Base-by-base conservation (phyloP, 169 alveolate genomes). In the Plasmodium vivax region DNA sequence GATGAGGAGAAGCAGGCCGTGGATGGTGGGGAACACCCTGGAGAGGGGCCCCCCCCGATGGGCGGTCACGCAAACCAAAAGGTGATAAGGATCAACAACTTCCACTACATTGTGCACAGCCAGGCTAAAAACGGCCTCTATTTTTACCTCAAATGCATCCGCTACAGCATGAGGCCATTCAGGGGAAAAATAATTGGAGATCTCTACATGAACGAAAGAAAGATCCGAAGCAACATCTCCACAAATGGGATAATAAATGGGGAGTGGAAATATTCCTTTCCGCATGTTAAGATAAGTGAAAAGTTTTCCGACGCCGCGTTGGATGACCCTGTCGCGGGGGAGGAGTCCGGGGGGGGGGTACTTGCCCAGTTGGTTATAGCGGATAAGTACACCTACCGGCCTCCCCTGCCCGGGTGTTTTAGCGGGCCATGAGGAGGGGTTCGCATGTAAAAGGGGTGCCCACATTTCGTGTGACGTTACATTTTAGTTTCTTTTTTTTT, bases 161-260 rank as follows among this genome's bases (percentile, higher is more conserved):
- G 43, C 19, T 62, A 79, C 51, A 92, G 84, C 84, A 79, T 95
- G 92, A 41, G 98, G 43, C 98, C 98, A 23, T 96, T 96, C 88
- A 93, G 93, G 73, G 98, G 97, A 16, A 94, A 91, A 92, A 93
- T 96, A 45, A 34, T 90, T 36, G 96, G 96, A 12, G 98, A 96
- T 72, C 54, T 96, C 23, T 96, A 96, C 94, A 38, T 85, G 62
- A 84, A 72, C 51, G 97, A 96, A 14, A 85, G 45, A 30, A 95
- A 95, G 71, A 74, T 96, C 7, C 27, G 93, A 82, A 38, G 77
- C 74, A 95, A 95, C 83, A 95, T 96, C 19, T 82, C 95, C 43
- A 93, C 98, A 56, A 74, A 94, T 23, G 98, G 98, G 16, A 71
- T 96, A n/a, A 84, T 96, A 62, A 95, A 96, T 62, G 98, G 98